phyloP scores from a whole-genome alignment of 768 basidiomycete genomes.

The Saitozyma sp. region DNA sequence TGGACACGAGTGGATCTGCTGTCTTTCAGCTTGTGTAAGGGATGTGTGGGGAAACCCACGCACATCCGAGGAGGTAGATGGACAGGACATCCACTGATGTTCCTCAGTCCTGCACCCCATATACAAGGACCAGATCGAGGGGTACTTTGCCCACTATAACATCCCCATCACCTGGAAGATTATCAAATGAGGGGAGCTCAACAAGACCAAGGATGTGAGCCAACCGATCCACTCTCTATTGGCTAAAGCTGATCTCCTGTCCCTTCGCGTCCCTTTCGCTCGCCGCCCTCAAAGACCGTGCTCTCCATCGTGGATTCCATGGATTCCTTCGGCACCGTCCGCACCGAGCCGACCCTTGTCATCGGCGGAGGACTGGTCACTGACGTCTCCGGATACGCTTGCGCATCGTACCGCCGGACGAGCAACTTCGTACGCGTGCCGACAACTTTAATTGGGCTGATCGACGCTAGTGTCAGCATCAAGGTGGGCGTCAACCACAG shows the following conservation, averaged over 20 bases:
- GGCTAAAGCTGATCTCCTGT: no score
- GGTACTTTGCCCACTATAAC: slow-evolving; percentile 51
- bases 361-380: slow-evolving; percentile 53
- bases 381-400: slow-evolving; percentile 51
- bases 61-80: no score
- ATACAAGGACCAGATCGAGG: slow-evolving; percentile 45
- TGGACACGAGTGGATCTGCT: slow-evolving; percentile 46
- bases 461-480: slow-evolving; percentile 54
- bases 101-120: slow-evolving; percentile 40
- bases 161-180: slow-evolving; percentile 50
- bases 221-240: no score
- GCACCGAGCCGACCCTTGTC: slow-evolving; percentile 53
- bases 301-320: slow-evolving; percentile 53
- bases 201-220: slow-evolving; percentile 54
- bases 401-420: slow-evolving; percentile 50
- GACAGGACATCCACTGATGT: background rate
- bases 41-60: no score
- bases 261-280: no score
- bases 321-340: slow-evolving; percentile 52
- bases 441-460: slow-evolving; percentile 53
- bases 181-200: slow-evolving; percentile 53
- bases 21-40: slow-evolving; percentile 1
- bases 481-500: slow-evolving; percentile 54
- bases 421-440: slow-evolving; percentile 53
- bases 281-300: slow-evolving; percentile 41